Evolutionary conservation across 768 basidiomycete species (phyloP).

Genomic region (Leucosporidium yakuticum): DNA sequence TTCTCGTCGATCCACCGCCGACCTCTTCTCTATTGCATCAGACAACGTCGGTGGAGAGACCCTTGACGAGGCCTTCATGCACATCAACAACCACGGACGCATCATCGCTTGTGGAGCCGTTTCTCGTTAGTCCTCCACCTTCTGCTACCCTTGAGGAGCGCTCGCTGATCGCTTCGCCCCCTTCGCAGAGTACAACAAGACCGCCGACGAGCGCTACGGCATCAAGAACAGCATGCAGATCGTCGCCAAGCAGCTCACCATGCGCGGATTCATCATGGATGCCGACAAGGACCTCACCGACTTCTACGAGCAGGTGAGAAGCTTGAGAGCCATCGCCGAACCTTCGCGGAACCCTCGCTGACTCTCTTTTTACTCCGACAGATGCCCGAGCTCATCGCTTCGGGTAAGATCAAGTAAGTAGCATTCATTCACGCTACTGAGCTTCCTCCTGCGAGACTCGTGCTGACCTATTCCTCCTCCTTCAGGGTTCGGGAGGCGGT

Average conservation of each 20-base stretch:
- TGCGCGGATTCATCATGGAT: constrained; percentile 15
- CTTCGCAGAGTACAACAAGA: constrained; percentile 29
- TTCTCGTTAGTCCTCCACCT: background rate
- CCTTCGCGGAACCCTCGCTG: background rate
- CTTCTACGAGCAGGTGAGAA: background rate
- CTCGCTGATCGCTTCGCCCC: constrained; percentile 14
- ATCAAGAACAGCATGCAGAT: constrained; percentile 30
- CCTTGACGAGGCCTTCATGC: constrained; percentile 38
- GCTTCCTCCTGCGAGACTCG: no score
- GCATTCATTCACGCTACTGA: no score
- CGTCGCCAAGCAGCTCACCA: constrained; percentile 17
- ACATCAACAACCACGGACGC: constrained; percentile 35
- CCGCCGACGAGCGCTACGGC: constrained; percentile 24
- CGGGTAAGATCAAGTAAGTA: background rate
- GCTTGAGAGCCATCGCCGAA: background rate
- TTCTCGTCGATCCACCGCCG: no score
- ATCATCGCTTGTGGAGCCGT: constrained; percentile 32
- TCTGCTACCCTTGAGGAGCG: background rate
- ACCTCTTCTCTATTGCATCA: no score
- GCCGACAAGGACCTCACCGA: background rate
- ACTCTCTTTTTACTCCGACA: background rate
- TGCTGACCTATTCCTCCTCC: no score
- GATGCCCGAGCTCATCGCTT: background rate
- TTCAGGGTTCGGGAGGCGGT: no score
- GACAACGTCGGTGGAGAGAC: constrained; percentile 41